A percentile compares a stretch with the other conserved stretches of the same genome.
Conservation (phyloP, 192 early-diverging fungal genomes). For the Backusella tarrabulga region DNA sequence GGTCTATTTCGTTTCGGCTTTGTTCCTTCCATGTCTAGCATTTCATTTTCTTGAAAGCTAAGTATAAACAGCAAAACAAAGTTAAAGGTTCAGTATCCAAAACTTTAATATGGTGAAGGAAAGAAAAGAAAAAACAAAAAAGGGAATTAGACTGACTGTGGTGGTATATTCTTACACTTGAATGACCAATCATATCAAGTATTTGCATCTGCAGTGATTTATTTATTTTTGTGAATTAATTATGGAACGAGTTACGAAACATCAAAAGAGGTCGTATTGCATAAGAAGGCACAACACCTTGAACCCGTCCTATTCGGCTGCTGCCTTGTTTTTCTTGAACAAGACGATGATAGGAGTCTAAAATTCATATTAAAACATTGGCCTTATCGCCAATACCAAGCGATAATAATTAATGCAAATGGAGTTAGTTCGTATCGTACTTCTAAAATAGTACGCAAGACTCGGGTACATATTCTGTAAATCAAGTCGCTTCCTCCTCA, state of each 20-base stretch:
- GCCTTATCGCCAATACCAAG: neutral
- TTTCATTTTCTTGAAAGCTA: neutral
- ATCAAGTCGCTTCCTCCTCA: no score
- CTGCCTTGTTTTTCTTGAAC: neutral
- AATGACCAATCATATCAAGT: neutral
- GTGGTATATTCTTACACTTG: neutral
- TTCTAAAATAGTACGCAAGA: neutral
- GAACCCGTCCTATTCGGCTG: neutral
- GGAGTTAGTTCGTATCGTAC: neutral
- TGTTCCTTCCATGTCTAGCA: neutral
- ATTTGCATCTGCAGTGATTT: neutral
- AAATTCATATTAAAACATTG: neutral
- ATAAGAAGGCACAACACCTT: neutral
- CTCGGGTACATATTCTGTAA: neutral
- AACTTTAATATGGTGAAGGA: neutral
- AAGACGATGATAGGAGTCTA: neutral
- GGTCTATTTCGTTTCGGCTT: constrained; percentile 19
- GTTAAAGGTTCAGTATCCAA: neutral
- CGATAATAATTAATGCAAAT: neutral
- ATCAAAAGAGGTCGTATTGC: neutral
- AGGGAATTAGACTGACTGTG: neutral
- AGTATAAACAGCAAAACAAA: neutral
- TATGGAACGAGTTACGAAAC: neutral
- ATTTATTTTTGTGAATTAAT: neutral
- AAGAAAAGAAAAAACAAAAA: neutral